Evolutionary conservation across 2,329 filamentous ascomycete genomes (phyloP).

Genomic region (Apiospora saccharicola): DNA sequence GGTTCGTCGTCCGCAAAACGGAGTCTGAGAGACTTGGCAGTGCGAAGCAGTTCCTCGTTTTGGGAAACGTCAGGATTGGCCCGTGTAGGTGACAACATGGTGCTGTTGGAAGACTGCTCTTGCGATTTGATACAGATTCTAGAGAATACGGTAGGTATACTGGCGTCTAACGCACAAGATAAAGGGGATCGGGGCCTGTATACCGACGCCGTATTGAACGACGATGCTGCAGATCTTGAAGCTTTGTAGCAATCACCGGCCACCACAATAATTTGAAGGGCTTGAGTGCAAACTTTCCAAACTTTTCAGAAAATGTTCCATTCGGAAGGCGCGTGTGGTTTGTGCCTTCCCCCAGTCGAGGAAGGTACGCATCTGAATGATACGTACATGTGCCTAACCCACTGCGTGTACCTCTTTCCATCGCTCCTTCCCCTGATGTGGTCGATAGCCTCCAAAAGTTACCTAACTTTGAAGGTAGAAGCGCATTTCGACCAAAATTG

Average conservation of each 20-base stretch:
- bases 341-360: neutral
- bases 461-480: neutral
- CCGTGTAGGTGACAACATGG: constrained; percentile 12
- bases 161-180: neutral
- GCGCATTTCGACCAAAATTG: neutral
- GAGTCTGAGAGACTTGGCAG: constrained; percentile 28
- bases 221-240: neutral
- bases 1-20: constrained; percentile 31
- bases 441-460: neutral
- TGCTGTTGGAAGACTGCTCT: neutral
- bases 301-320: neutral
- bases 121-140: neutral
- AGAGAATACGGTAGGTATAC: neutral
- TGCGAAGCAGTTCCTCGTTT: constrained; percentile 18
- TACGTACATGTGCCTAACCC: neutral
- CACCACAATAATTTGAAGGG: too few species aligned
- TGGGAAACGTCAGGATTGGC: neutral
- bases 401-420: neutral
- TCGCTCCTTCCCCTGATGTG: neutral
- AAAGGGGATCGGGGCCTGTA: neutral
- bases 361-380: neutral
- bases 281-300: neutral
- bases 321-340: neutral
- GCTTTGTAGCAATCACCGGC: neutral
- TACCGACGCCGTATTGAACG: neutral